Base-by-base conservation (phyloP, 192 early-diverging fungal species). In the Coemansia sp. region DNA sequence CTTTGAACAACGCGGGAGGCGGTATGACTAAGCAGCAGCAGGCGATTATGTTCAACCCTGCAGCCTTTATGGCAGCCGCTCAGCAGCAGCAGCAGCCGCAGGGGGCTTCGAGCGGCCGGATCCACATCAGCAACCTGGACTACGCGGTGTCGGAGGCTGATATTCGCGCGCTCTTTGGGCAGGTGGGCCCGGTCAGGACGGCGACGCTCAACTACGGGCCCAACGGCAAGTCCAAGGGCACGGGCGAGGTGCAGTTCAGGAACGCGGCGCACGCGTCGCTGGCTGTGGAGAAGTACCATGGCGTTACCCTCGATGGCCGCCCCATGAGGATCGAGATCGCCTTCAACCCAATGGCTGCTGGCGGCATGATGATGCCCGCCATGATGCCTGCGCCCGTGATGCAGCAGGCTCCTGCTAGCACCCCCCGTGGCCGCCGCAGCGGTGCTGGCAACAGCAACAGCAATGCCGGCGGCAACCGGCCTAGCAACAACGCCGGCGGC, bases 61-160 rank as follows among this genome's bases (percentile, higher is more conserved):
- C 66, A 26, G 71, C 70, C 12, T 66, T 73, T 23, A 43, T 79
- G 35, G 70, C 68, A 2, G 76, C 64, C 39, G 72, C 70, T 59
- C 72, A 71, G 63, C 64, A 63, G 59, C 61, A 73, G 57, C 68
- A 70, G 42, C 50, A 59, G 28, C 23, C 25, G 6, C 45, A 26
- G 21, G 34, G 55, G 26, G 26, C 25, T 11, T 16, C 37, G 7
- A 56, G 63, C 42, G 64, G 73, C 60, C 72, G 76, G 68, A 82
- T 82, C 23, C 55, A 73, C 11, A 70, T 82, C 52, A 68, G 64
- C 68, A 82, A 82, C 64, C 62, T 82, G n/a, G 74, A 76, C 70
- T 82, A 62, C n/a, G 67, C 61, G 25, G 79, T 82, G 6, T 73
- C 74, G 6, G 74, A 76, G 47, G 70, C 52, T 6, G 79, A 82